These are phyloP conservation scores for Claviceps sp. DNA, from an alignment of 2,329 filamentous ascomycete species.

Conservation along the genomic window DNA sequence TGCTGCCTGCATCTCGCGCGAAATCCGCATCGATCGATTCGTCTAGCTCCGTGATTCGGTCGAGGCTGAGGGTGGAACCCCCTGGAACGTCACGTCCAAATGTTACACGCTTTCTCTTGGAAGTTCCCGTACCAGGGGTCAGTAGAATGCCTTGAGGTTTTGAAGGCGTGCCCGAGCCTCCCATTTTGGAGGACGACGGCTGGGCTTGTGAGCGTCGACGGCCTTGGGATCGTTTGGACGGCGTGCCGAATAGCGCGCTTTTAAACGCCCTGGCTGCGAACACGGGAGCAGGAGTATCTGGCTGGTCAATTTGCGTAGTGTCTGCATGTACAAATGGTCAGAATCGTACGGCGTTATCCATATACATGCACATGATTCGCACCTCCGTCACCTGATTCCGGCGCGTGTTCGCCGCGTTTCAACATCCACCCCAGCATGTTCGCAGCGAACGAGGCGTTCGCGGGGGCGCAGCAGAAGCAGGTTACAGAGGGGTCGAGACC, in stretches of 20 bases:
- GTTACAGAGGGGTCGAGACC: too few relatives aligned
- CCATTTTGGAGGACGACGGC: conserved; percentile 8
- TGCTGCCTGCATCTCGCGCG: conserved; percentile 13
- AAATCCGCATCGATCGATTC: conserved; percentile 31
- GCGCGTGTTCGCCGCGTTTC: conserved; percentile 29
- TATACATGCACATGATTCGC: background rate
- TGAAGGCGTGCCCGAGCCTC: conserved; percentile 29
- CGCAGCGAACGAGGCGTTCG: background rate
- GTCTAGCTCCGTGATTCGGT: conserved; percentile 25
- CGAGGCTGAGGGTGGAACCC: conserved; percentile 6
- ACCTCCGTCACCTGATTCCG: conserved; percentile 16
- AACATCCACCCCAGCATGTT: conserved; percentile 49
- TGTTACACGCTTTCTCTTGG: conserved; percentile 50
- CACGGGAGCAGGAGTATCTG: conserved; percentile 52
- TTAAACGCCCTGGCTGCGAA: conserved; percentile 54
- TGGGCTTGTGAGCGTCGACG: conserved; percentile 10
- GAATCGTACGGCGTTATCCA: background rate
- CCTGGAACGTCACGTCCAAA: conserved; percentile 43
- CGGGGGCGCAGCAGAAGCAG: background rate
- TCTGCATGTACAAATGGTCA: conserved; percentile 14
- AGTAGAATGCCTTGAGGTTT: conserved; percentile 47
- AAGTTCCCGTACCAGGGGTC: conserved; percentile 48
- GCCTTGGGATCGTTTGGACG: conserved; percentile 27
- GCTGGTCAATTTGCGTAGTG: conserved; percentile 38
- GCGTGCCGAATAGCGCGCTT: conserved; percentile 49